Conservation (phyloP, 129 eudicot genomes). For the Chrysanthemum seticuspe region DNA sequence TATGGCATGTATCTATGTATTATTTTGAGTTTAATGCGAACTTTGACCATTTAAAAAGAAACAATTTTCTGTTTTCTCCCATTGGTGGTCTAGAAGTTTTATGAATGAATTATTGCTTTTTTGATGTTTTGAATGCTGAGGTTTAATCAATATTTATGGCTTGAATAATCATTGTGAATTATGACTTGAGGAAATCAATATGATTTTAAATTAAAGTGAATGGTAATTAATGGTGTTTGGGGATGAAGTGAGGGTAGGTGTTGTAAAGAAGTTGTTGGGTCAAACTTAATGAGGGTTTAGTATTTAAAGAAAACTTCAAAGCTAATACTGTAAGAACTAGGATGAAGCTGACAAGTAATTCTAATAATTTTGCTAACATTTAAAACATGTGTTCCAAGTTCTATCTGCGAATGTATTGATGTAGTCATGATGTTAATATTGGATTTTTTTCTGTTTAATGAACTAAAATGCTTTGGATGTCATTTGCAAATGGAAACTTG, state of each 20-base stretch:
- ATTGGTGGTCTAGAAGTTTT: neutral
- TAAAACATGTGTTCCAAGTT: too few relatives aligned
- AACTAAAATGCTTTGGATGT: neutral
- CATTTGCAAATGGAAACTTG: neutral
- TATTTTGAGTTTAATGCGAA: too few relatives aligned
- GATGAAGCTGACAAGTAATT: neutral
- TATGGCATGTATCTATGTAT: too few relatives aligned
- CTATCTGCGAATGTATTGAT: neutral
- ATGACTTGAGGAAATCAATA: conserved; percentile 4
- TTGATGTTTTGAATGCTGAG: neutral
- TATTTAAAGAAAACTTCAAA: neutral
- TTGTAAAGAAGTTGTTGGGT: conserved; percentile 20
- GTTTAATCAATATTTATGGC: neutral
- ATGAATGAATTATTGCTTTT: neutral
- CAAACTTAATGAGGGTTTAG: conserved; percentile 16
- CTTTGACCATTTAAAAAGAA: too few relatives aligned
- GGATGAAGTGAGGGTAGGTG: conserved; percentile 10
- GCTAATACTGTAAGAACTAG: neutral
- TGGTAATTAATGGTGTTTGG: conserved; percentile 7
- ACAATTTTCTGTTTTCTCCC: too few relatives aligned
- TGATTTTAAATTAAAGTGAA: conserved; percentile 4
- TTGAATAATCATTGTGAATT: conserved; percentile 15
- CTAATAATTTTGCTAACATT: too few relatives aligned
- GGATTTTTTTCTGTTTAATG: neutral
- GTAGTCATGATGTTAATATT: neutral